Evolutionary conservation across 371 early-diverging fungal genomes (phyloP).

Genomic region (Mortierella sp.): DNA sequence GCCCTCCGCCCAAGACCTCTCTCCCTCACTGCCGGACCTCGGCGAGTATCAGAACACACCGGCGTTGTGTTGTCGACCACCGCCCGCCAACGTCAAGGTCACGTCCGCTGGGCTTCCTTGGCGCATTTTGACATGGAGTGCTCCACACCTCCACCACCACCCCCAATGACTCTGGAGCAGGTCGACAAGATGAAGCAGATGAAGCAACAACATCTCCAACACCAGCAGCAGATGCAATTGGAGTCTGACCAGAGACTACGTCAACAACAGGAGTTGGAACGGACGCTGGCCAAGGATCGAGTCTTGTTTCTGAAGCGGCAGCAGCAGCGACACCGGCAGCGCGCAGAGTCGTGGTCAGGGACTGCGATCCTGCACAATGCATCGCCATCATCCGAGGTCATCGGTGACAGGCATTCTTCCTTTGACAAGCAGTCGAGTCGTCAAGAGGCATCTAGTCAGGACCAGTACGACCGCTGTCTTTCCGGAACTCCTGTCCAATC

Average conservation of each 20-base stretch:
- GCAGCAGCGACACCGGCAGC: conserved; percentile 5
- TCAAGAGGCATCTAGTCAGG: not conserved
- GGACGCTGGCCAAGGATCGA: conserved; percentile 14
- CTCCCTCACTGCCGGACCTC: conserved; percentile 16
- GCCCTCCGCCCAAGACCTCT: conserved; percentile 37
- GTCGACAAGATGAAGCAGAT: conserved; percentile 4
- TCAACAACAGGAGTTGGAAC: conserved; percentile 23
- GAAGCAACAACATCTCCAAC: conserved; percentile 9
- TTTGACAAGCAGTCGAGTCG: too few relatives aligned
- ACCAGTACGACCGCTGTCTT: conserved; percentile 1
- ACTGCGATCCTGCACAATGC: not conserved
- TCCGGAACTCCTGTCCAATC: not conserved
- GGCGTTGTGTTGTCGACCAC: not conserved
- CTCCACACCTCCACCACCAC: conserved; percentile 23
- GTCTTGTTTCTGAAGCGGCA: not conserved
- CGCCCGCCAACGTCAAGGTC: not conserved
- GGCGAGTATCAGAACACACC: not conserved
- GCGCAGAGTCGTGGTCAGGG: not conserved
- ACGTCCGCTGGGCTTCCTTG: conserved; percentile 34
- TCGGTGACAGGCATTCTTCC: not conserved
- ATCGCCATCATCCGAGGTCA: not conserved
- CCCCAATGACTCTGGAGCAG: conserved; percentile 28
- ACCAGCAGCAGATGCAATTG: conserved; percentile 11
- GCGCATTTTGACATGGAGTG: conserved; percentile 13
- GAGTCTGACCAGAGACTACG: conserved; percentile 21